Evolutionary conservation across 148 eudicot genomes (phyloP).

Genomic region (Rhododendron ferrugineum): DNA sequence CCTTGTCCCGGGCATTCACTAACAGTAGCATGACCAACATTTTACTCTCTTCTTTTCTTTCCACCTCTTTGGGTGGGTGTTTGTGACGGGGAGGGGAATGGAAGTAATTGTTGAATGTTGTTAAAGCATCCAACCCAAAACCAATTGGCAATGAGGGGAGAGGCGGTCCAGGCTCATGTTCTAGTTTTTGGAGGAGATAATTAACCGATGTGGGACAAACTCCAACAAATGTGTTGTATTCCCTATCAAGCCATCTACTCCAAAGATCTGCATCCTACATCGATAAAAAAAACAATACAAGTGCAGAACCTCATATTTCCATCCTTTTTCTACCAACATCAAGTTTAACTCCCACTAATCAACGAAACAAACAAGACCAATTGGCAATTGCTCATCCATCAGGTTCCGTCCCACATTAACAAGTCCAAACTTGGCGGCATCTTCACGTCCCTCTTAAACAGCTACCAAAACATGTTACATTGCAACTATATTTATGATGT

Average conservation of each 20-base stretch:
- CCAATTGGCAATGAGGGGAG: too few species aligned
- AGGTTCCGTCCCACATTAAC: neutral
- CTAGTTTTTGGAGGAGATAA: too few species aligned
- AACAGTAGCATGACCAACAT: neutral
- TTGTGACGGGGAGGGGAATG: neutral
- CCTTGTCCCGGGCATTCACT: neutral
- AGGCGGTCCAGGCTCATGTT: too few species aligned
- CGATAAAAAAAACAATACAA: neutral
- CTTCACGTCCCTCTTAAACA: neutral
- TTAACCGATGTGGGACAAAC: too few species aligned
- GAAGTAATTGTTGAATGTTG: neutral
- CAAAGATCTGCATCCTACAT: neutral
- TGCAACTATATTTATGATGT: neutral
- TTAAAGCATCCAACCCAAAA: too few species aligned
- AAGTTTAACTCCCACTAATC: neutral
- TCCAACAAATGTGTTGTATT: too few species aligned
- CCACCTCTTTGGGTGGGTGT: neutral
- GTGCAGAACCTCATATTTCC: neutral
- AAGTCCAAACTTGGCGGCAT: neutral
- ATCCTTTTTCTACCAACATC: neutral
- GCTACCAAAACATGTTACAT: neutral
- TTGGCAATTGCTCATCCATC: neutral
- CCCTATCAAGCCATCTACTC: slow-evolving; percentile 3
- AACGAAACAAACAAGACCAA: neutral
- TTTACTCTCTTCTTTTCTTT: neutral